Evolutionary conservation across 805 yeast genomes (phyloP), one percentile per base, ranked within the genome.

Genomic region (Wickerhamomyces canadensis): DNA sequence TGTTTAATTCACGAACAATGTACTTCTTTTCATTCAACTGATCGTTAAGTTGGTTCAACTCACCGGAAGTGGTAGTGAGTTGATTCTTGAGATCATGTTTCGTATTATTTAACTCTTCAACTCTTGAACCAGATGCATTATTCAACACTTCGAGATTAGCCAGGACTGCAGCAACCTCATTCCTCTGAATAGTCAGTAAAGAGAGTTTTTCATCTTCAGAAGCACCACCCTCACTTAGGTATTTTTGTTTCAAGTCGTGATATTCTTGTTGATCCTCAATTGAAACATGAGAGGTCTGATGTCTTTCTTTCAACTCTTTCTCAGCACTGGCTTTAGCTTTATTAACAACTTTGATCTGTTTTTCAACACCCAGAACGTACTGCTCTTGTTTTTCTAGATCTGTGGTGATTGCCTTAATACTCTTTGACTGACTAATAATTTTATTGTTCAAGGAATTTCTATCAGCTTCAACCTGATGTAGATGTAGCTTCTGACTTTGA

Each of bases 381-480:
- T 58, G 48, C 16, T 61, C 45, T 51, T 84, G 89, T 34, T 74
- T 65, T 6, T 62, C 61, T 13, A 72, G 57, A 49, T 86, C 95
- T 3, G 52, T 53, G 3, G 58, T 42, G 16, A 85, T 55, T 31
- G 76, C 76, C 19, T 58, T 63, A 5, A 75, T 61, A 52, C 79
- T 74, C 26, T 62, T 64, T 34, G 67, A 68, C 32, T 68, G 64
- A 26, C 68, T 68, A 6, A 52, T 49, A 2, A 78, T 60, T 43
- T 78, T 80, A 34, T 67, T 67, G 10, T 54, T 47, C 1, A 74
- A 48, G 9, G 80, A 65, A 10, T 65, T 64, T 37, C 71, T 70
- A 42, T 76, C 78, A 7, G 86, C 74, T 23, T 68, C 70, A 5
- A 81, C 54, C 1, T 95, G 94, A 21, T 83, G 67, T 35, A 84